Evolutionary conservation across 1,284 basidiomycete genomes (phyloP), one percentile per base, ranked within the genome.

Genomic region (Trichosporon inkin): DNA sequence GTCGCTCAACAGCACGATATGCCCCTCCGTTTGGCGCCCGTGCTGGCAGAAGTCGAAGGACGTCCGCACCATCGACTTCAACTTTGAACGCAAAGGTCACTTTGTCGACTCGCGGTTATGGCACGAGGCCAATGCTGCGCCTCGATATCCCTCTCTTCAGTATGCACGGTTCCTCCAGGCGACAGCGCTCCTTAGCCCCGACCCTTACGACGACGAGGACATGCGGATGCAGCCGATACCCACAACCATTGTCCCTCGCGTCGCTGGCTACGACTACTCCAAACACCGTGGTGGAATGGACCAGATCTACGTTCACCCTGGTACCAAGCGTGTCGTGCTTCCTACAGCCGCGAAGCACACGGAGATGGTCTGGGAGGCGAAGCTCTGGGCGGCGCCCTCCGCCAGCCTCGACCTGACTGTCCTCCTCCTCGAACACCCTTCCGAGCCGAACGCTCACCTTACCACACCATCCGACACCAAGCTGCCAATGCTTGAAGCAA

Each of bases 221-320:
- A 49, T 49, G 44, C 44, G 44, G 13, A 49, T 49, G 44, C 44
- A 49, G 44, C 24, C 44, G 24, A 16, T 49, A 4, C 44, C 44
- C 14, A 49, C 44, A 2, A 22, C 28, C 24, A 49, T 49, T 10
- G 44, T 49, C 16, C 44, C 44, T 14, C 44, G 44, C 24, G 24
- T 49, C 24, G 44, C 44, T 8, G 44, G 24, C 5, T 49, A 22
- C 44, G 44, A 49, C 24, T 49, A 49, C 44, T 10, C 24, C 44
- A 49, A 49, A 13, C 44, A 22, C 24, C 44, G 44, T 3, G 24
- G 24, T 2, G 44, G 44, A 6, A 49, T 49, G 44, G 44, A 49
- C 44, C 17, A 17, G 17, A 22, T 49, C 16, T 49, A 28, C 14
- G 44, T 49, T 7, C 44, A 49, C 44, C 14, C 24, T 13, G 44